Evolutionary conservation across 2,329 filamentous ascomycete species (phyloP), one percentile per base, ranked within the genome.

Genomic region (Fusarium albidum): DNA sequence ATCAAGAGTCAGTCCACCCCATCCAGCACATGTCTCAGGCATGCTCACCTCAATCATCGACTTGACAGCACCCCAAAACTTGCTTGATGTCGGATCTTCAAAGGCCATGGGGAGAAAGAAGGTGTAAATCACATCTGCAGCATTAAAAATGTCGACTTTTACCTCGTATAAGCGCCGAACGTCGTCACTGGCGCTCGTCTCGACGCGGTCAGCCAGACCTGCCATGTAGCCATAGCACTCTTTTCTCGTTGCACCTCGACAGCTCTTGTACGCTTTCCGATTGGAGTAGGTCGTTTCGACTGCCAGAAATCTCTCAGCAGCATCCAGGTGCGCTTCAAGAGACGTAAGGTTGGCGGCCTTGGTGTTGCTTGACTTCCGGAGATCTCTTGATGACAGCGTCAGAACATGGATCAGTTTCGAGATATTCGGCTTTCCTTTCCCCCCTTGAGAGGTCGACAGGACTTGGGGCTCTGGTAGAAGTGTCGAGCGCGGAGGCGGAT

Each of bases 31-130:
- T 17, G 3, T 11, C n/a, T 12, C n/a, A 10, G 4, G 9, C 3
- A 10, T 21, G 49, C 67, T 61, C 60, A 75, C 73, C 29, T 49
- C 35, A 5, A 75, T 52, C 6, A 73, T 18, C 3, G 45, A 52
- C 49, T 64, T 65, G 0, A 77, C 32, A n/a, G 77, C 73, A 2
- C 76, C 78, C 78, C 77, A 81, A 46, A 72, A 80, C 47, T 77
- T 79, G 6, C 55, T 52, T 2, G 69, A 68, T 4, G 75, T 79
- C 1, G 75, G 71, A 0, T 71, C 72, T 9, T 72, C 61, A 17
- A 72, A 71, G 2, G 64, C 51, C 0, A 59, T 31, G 1, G 78
- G 77, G 8, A 80, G 64, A 50, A 80, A 81, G 31, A 79, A 73
- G 8, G 65, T 64, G 53, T 77, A 78, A 1, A 79, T 28, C 3